Evolutionary conservation across 768 basidiomycete species (phyloP).

Genomic region (Hygrophoropsis aurantiaca): DNA sequence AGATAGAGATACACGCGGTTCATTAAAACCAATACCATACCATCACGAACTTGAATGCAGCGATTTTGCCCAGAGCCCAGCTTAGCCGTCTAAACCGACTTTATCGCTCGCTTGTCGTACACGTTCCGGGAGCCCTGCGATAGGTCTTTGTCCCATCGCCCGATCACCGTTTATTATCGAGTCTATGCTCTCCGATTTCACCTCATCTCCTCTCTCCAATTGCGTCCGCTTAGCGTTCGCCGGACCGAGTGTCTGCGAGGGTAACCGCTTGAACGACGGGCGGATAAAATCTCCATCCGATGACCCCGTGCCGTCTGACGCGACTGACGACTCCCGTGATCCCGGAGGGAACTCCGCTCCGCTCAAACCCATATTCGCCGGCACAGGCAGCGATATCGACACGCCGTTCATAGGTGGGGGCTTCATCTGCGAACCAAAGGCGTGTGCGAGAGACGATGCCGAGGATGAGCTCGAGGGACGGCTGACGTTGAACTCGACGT

Average conservation of each 20-base stretch:
- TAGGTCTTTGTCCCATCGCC: conserved; percentile 21
- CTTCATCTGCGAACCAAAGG: conserved; percentile 33
- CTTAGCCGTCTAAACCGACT: neutral
- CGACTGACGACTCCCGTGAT: conserved; percentile 30
- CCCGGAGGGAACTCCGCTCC: conserved; percentile 19
- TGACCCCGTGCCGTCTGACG: conserved; percentile 31
- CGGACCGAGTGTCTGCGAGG: conserved; percentile 72
- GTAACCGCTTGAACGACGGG: conserved; percentile 71
- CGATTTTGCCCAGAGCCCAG: neutral
- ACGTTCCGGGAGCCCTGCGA: conserved; percentile 30
- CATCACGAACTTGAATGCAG: neutral
- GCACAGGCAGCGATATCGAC: conserved; percentile 35
- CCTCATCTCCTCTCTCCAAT: conserved; percentile 34
- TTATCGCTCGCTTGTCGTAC: conserved; percentile 17
- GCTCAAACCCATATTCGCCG: conserved; percentile 6
- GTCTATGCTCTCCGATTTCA: conserved; percentile 19
- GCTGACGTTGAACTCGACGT: conserved; percentile 23
- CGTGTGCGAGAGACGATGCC: conserved; percentile 40
- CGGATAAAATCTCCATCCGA: conserved; percentile 36
- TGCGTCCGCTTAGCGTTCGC: conserved; percentile 52
- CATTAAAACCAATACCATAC: neutral
- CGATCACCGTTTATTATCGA: neutral
- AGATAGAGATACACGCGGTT: conserved; percentile 1
- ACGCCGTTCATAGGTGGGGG: conserved; percentile 25
- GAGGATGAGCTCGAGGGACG: conserved; percentile 39